A percentile compares a stretch with the other conserved stretches of the same genome.
phyloP scores from a whole-genome alignment of 805 yeast species.

The Candida jianshihensis region DNA sequence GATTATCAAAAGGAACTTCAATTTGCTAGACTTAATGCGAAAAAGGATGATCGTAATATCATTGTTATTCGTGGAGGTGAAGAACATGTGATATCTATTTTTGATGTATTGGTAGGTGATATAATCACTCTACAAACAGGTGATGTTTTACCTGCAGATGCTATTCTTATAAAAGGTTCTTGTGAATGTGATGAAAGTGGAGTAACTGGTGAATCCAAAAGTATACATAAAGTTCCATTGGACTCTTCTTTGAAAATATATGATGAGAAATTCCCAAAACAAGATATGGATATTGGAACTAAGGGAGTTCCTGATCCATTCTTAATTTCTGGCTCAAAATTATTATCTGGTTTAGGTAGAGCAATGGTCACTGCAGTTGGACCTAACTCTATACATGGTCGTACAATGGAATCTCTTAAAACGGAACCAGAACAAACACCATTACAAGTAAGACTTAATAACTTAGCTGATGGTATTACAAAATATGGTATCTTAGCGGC shows the following conservation, averaged over 20 bases:
- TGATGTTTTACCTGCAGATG: constrained; percentile 88
- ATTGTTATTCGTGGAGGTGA: constrained; percentile 70
- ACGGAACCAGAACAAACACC: constrained; percentile 84
- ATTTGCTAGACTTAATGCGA: constrained; percentile 78
- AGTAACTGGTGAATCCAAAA: constrained; percentile 88
- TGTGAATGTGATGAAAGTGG: constrained; percentile 90
- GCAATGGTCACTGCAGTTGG: constrained; percentile 92
- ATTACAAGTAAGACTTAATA: constrained; percentile 71
- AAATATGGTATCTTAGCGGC: constrained; percentile 89
- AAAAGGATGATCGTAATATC: constrained; percentile 77
- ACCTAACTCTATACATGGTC: constrained; percentile 80
- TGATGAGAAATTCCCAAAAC: constrained; percentile 18
- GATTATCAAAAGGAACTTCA: constrained; percentile 96
- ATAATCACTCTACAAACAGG: constrained; percentile 81
- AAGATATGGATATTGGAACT: constrained; percentile 30
- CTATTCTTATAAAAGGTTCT: constrained; percentile 63
- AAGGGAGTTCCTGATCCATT: constrained; percentile 62
- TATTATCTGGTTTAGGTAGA: constrained; percentile 78
- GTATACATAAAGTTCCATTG: constrained; percentile 65
- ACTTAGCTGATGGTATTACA: constrained; percentile 90
- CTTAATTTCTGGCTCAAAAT: constrained; percentile 85
- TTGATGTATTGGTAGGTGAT: constrained; percentile 83
- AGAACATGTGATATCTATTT: constrained; percentile 61
- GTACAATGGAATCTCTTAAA: constrained; percentile 76
- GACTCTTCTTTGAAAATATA: constrained; percentile 27